Evolutionary conservation across 345 rosid species (phyloP).

Genomic region (Melaleuca alternifolia): DNA sequence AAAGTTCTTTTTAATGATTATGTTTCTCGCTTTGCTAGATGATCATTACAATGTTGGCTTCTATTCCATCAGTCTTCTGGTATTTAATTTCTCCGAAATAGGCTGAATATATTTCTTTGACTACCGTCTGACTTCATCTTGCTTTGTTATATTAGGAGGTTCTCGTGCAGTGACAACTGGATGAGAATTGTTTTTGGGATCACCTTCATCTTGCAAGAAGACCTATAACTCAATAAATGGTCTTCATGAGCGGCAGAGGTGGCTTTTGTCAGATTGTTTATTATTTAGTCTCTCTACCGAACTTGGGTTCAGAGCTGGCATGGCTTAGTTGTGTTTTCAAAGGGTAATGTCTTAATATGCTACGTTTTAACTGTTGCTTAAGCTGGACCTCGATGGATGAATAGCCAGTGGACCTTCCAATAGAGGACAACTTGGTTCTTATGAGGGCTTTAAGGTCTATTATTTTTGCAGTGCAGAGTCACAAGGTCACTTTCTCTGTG

Average conservation of each 20-base stretch:
- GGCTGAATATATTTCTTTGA: not conserved
- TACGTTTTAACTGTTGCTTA: not conserved
- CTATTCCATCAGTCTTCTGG: not conserved
- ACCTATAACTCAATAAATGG: not conserved
- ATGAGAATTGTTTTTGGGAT: conserved; percentile 20
- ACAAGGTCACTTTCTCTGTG: not conserved
- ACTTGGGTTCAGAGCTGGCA: not conserved
- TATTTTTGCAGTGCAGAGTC: not conserved
- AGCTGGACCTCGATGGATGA: not conserved
- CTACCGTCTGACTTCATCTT: not conserved
- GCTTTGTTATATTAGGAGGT: conserved; percentile 18
- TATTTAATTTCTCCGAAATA: not conserved
- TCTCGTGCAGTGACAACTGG: conserved; percentile 28
- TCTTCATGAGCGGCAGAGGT: not conserved
- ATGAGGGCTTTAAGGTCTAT: not conserved
- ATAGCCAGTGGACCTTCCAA: not conserved
- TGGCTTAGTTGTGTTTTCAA: not conserved
- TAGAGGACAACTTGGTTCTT: not conserved
- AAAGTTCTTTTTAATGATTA: not conserved
- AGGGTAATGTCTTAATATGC: not conserved
- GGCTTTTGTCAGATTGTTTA: not conserved
- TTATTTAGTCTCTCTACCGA: not conserved
- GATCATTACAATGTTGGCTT: not conserved
- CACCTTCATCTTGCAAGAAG: not conserved
- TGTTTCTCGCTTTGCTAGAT: not conserved